Evolutionary conservation across 345 rosid genomes (phyloP), one percentile per base, ranked within the genome.

Genomic region (Fremontodendron californicum): DNA sequence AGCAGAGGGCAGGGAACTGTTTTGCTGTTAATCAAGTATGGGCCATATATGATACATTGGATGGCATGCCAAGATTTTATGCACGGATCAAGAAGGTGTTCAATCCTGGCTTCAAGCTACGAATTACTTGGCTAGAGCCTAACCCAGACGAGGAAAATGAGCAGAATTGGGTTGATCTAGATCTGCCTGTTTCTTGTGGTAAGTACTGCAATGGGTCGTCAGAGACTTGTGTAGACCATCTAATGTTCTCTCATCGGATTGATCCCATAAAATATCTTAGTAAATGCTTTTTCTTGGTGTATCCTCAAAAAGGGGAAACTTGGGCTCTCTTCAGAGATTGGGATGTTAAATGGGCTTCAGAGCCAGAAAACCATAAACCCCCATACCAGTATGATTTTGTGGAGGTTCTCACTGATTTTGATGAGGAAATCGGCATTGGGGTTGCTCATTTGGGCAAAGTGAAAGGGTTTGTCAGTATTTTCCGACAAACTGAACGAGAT

Each of bases 291-390:
- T 82, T 57, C 60, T 6, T 73, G 70, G 80, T 95, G 54, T 89
- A 90, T 84, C 99, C 97, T 77, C 82, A 82, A 78, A 84, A 75
- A 71, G 96, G 99, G 65, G 98, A 95, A 81, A 85, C 85, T 45
- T 95, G 99, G 99, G 98, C 99, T 55, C 78, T 93, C 65, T 95
- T 88, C 78, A 92, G 82, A 86, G 83, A 87, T 66, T 89, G 97
- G 98, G 82, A 92, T 81, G 80, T 81, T 27, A 85, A 80, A 31
- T 90, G 94, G 95, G 76, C 70, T 78, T 75, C 84, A 12, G 79
- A 83, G 66, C 85, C 86, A 21, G 84, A 48, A 62, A 85, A 84
- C 57, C 87, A 84, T 82, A 71, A 76, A 68, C 79, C 82, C 35
- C 79, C 89, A 25, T 87, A 80, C 69, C 78, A 73, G 63, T 94